Evolutionary conservation across 2,329 filamentous ascomycete genomes (phyloP).

Genomic region (Herpotrichia juniperi): DNA sequence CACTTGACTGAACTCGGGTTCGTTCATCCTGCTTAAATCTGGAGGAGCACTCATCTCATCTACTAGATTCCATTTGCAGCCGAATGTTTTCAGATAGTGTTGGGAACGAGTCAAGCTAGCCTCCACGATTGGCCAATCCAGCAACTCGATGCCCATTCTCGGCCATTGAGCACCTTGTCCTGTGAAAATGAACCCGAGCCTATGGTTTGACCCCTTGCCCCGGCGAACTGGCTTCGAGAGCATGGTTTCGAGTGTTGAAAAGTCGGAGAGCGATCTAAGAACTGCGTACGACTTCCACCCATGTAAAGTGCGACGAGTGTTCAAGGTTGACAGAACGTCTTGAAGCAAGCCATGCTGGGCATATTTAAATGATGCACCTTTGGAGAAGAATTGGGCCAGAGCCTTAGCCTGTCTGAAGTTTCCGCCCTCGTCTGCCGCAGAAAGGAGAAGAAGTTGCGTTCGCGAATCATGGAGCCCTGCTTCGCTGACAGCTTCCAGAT

Average conservation of each 20-base stretch:
- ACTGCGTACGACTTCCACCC: constrained; percentile 14
- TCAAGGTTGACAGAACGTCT: constrained; percentile 32
- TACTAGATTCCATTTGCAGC: not conserved
- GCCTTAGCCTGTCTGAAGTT: constrained; percentile 7
- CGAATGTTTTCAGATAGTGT: not conserved
- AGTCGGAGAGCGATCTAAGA: constrained; percentile 6
- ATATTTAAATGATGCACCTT: not conserved
- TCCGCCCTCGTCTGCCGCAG: constrained; percentile 13
- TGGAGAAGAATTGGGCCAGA: constrained; percentile 5
- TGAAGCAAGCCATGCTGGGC: too few species aligned
- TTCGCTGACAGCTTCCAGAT: constrained; percentile 6
- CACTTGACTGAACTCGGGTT: constrained; percentile 16
- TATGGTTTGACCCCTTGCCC: not conserved
- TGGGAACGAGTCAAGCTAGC: constrained; percentile 8
- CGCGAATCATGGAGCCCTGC: not conserved
- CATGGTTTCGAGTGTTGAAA: constrained; percentile 4
- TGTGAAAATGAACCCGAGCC: not conserved
- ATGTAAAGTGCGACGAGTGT: constrained; percentile 22
- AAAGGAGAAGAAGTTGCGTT: constrained; percentile 26
- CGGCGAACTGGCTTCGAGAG: not conserved
- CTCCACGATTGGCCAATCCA: not conserved
- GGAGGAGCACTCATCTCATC: not conserved
- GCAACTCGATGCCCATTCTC: not conserved
- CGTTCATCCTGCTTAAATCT: not conserved
- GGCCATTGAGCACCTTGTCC: constrained; percentile 2